Base-by-base conservation (phyloP, 2,329 filamentous ascomycete species). In the Dothistroma septosporum region DNA sequence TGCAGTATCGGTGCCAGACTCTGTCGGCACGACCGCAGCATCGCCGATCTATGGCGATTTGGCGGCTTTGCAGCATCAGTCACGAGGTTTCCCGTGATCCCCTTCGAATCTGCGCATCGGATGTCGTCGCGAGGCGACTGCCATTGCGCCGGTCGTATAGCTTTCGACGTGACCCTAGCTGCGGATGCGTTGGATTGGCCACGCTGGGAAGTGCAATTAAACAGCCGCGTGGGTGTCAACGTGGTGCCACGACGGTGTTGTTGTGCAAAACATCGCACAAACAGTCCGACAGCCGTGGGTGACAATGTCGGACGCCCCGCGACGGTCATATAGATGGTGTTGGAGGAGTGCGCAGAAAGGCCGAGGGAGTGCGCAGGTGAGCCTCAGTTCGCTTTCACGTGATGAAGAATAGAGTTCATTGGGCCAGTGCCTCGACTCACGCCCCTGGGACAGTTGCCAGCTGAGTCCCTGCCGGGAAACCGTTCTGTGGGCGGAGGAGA, bases 141-240 rank as follows among this genome's bases (percentile, higher is more conserved):
- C 32, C 32, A 55, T 46, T 37, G 53, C 53, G 53, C 32, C 33
- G 53, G 32, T 11, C 16, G n/a, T 14, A 22, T 7, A 41, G 19
- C 33, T 19, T n/a, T 41, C n/a, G 21, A 44, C 14, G 32, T 22
- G 37, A 46, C 32, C 56, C 48, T 37, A 41, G 56, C 14, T 12
- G 32, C 47, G 48, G 32, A 52, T n/a, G 47, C 41, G 55, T 47
- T 50, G 55, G 55, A 53, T 52, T 53, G 55, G 55, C 55, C n/a
- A 32, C 14, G 32, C 48, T 53, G 55, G 31, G 24, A 31, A 37
- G 47, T 22, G 55, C 32, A 58, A 58, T 58, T 46, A 58, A 58
- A 58, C 55, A 41, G 11, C 50, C 8, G 31, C 22, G 22, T 16
- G 31, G 6, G 32, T 44, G 11, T 33, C 31, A 4, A 16, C 32